A percentile compares a stretch with the other conserved stretches of the same genome.
These are phyloP conservation scores for Asterophora parasitica DNA, from an alignment of 768 basidiomycete genomes.

Conservation along the genomic window DNA sequence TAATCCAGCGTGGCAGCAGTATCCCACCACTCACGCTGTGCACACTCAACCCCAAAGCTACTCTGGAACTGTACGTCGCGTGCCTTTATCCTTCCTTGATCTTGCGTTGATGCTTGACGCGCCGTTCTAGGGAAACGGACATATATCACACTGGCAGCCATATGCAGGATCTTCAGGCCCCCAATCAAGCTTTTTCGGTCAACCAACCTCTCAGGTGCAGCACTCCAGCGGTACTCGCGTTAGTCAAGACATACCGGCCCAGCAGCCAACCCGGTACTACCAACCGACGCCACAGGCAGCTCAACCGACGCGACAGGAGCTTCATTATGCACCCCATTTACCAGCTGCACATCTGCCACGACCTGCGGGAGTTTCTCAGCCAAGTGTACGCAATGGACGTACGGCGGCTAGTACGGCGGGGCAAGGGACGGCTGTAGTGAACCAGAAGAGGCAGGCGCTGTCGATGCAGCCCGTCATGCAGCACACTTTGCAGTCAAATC, in stretches of 20 bases:
- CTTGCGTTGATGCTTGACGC: not conserved
- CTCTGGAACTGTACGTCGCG: not conserved
- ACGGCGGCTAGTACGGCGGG: not conserved
- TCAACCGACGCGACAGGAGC: not conserved
- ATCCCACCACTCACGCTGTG: not conserved
- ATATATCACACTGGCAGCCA: not conserved
- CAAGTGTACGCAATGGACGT: not conserved
- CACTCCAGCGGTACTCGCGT: not conserved
- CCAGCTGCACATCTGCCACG: not conserved
- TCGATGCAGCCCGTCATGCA: constrained; percentile 11
- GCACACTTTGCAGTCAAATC: not conserved
- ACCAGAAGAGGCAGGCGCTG: constrained; percentile 8
- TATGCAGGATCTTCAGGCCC: not conserved
- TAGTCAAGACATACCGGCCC: not conserved
- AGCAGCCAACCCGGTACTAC: not conserved
- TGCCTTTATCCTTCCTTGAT: not conserved
- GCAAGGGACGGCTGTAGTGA: not conserved
- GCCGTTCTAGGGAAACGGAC: not conserved
- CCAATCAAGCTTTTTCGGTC: not conserved
- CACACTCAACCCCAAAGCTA: not conserved
- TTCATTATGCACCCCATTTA: not conserved
- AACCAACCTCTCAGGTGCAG: not conserved
- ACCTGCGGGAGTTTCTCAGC: not conserved
- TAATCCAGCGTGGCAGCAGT: not conserved
- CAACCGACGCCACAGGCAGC: not conserved